Evolutionary conservation across 345 rosid genomes (phyloP).

Genomic region (Kandelia obovata): DNA sequence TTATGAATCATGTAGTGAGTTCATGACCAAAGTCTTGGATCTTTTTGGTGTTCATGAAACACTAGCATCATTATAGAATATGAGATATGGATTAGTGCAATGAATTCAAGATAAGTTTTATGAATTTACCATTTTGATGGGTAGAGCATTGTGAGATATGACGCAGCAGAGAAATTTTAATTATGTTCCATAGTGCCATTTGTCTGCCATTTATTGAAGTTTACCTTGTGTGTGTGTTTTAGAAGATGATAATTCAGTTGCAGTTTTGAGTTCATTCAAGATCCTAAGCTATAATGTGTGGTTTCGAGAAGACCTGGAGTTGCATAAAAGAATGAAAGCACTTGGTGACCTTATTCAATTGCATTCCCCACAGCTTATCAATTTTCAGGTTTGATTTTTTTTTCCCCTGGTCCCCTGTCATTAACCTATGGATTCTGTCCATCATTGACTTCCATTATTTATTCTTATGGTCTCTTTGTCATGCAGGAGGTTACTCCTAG

Average conservation of each 20-base stretch:
- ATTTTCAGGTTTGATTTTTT: conserved; percentile 67
- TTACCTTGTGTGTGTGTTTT: conserved; percentile 22
- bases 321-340: conserved; percentile 74
- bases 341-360: conserved; percentile 66
- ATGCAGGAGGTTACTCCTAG: conserved; percentile 80
- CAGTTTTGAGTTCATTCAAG: conserved; percentile 44
- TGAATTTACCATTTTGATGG: too few species aligned
- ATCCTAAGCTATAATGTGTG: conserved; percentile 93
- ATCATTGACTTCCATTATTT: conserved; percentile 14
- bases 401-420: not conserved
- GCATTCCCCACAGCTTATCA: conserved; percentile 84
- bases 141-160: too few species aligned
- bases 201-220: too few species aligned
- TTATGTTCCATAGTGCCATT: too few species aligned
- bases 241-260: conserved; percentile 37
- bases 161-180: too few species aligned
- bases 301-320: conserved; percentile 90
- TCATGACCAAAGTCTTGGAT: too few species aligned
- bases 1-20: too few species aligned
- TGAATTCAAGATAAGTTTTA: too few species aligned
- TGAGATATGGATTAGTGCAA: too few species aligned
- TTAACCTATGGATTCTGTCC: not conserved
- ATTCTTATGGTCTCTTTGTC: not conserved
- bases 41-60: too few species aligned
- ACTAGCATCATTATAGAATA: too few species aligned